These are phyloP conservation scores for Cryptosporidium muris DNA, from an alignment of 169 alveolate genomes.

Conservation along the genomic window DNA sequence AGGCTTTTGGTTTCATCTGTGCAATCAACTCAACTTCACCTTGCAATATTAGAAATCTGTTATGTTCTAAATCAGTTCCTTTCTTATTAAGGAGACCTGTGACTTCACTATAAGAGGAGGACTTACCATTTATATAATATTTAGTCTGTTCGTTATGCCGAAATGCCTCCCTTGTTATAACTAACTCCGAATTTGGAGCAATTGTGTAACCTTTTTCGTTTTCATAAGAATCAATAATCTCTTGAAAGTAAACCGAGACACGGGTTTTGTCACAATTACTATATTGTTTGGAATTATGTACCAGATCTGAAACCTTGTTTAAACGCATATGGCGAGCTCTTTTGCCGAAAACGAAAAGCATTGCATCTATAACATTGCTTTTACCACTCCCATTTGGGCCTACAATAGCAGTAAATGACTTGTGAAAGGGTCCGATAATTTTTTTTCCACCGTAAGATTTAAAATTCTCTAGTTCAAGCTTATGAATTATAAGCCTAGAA, in stretches of 20 bases:
- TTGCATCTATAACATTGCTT: constrained; percentile 98
- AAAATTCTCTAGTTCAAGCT: constrained; percentile 91
- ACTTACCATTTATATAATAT: constrained; percentile 86
- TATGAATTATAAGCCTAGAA: constrained; percentile 86
- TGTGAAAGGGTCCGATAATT: constrained; percentile 93
- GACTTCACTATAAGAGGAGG: constrained; percentile 90
- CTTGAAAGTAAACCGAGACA: constrained; percentile 91
- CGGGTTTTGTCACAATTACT: constrained; percentile 82
- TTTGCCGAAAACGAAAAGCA: constrained; percentile 98
- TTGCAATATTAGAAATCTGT: constrained; percentile 89
- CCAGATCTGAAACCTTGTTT: constrained; percentile 91
- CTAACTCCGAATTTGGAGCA: constrained; percentile 68
- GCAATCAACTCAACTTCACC: constrained; percentile 98
- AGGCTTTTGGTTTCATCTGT: constrained; percentile 95
- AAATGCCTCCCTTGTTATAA: constrained; percentile 66
- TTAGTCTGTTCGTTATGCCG: constrained; percentile 69
- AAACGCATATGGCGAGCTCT: constrained; percentile 96
- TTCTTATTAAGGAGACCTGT: constrained; percentile 84
- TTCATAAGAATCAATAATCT: constrained; percentile 80
- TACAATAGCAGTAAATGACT: constrained; percentile 90
- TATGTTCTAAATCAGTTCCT: constrained; percentile 95
- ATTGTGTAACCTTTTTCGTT: constrained; percentile 65
- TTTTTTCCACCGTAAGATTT: constrained; percentile 93
- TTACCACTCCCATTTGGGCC: constrained; percentile 99
- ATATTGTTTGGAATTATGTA: constrained; percentile 91